Percentiles rank a stretch among this genome's conserved stretches.
These are phyloP conservation scores for Amylostereum chailletii DNA, from an alignment of 1,284 basidiomycete genomes.

Conservation along the genomic window DNA sequence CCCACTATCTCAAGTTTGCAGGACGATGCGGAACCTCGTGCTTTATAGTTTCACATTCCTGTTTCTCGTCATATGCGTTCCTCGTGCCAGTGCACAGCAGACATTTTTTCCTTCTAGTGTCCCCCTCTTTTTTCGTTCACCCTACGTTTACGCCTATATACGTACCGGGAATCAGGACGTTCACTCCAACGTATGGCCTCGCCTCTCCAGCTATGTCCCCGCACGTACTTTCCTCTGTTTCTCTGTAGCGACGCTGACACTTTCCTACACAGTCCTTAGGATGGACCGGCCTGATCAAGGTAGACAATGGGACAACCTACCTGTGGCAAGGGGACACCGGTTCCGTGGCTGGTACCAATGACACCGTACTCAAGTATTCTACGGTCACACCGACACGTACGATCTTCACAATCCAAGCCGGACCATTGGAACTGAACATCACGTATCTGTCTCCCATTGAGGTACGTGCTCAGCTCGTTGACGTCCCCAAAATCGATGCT, in stretches of 20 bases:
- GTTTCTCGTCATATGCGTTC: not conserved
- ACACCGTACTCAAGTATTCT: constrained; percentile 6
- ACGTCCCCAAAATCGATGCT: not conserved
- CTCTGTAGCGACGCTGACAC: too few relatives aligned
- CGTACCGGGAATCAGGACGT: not conserved
- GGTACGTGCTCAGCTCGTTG: constrained; percentile 1
- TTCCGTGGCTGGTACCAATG: constrained; percentile 1
- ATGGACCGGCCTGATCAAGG: not conserved
- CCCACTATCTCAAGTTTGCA: too few relatives aligned
- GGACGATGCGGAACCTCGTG: too few relatives aligned
- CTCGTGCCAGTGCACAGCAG: not conserved
- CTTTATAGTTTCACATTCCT: not conserved
- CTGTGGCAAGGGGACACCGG: constrained; percentile 3
- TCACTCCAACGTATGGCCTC: too few relatives aligned
- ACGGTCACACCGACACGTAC: constrained; percentile 10
- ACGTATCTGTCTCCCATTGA: constrained; percentile 14
- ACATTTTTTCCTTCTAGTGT: not conserved
- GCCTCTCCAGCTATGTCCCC: too few relatives aligned
- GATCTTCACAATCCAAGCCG: constrained; percentile 7
- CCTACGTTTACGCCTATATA: not conserved
- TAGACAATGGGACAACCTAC: constrained; percentile 3
- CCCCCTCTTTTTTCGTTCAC: not conserved
- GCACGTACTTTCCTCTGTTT: too few relatives aligned
- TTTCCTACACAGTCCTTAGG: not conserved
- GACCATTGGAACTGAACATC: constrained; percentile 6